phyloP scores from a whole-genome alignment of 2,329 filamentous ascomycete species.

The Podosphaera xanthii region DNA sequence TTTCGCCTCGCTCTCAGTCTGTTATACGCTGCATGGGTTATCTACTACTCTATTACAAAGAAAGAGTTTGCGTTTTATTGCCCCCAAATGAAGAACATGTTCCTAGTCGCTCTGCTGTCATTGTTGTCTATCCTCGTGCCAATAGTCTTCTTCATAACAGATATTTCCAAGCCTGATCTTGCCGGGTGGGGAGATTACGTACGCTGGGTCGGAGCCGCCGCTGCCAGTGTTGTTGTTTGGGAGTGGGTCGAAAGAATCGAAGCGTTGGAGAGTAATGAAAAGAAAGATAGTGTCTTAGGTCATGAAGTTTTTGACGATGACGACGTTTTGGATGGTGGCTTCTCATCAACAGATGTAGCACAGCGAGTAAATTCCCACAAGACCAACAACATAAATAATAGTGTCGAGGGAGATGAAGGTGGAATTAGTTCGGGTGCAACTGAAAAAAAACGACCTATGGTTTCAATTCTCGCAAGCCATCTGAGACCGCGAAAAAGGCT shows the following conservation, averaged over 20 bases:
- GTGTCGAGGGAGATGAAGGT: constrained; percentile 2
- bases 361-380: constrained; percentile 16
- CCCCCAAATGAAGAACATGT: constrained; percentile 47
- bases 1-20: constrained; percentile 49
- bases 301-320: constrained; percentile 52
- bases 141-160: constrained; percentile 52
- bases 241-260: constrained; percentile 63
- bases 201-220: constrained; percentile 51
- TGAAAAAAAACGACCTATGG: constrained; percentile 22
- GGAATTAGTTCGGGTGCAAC: constrained; percentile 9
- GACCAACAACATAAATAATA: neutral
- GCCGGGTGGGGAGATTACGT: constrained; percentile 59
- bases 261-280: constrained; percentile 47
- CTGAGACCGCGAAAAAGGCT: constrained; percentile 8
- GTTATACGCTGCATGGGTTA: constrained; percentile 50
- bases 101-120: constrained; percentile 41
- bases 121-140: constrained; percentile 43
- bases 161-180: constrained; percentile 45
- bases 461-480: constrained; percentile 11
- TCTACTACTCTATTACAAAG: constrained; percentile 52
- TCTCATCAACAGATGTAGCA: constrained; percentile 27
- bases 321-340: constrained; percentile 43
- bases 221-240: constrained; percentile 60
- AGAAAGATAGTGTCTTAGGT: constrained; percentile 49
- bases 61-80: constrained; percentile 50